Percentiles rank a stretch among this genome's conserved stretches.
Evolutionary conservation across 768 basidiomycete species (phyloP).

Genomic region (Leccinellum rugosiceps): DNA sequence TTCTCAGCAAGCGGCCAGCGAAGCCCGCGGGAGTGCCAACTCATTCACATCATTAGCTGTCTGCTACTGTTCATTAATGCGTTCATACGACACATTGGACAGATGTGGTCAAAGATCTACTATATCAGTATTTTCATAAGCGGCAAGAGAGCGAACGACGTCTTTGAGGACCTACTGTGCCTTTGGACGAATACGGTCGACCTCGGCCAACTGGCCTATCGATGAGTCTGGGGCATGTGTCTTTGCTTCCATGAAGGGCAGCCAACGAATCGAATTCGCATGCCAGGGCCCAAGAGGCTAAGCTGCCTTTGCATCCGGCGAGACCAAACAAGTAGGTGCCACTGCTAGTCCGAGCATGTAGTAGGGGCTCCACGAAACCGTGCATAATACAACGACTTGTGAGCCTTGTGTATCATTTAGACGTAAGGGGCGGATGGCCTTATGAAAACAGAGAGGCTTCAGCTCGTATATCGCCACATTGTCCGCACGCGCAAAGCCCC

Average conservation of each 20-base stretch:
- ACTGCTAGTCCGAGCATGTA: background rate
- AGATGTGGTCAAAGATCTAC: background rate
- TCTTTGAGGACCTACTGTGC: conserved; percentile 1
- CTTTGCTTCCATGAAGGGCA: conserved; percentile 14
- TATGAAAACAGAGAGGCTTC: background rate
- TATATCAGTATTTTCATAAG: background rate
- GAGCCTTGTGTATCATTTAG: background rate
- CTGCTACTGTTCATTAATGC: conserved; percentile 6
- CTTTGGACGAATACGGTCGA: background rate
- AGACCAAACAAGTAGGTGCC: background rate
- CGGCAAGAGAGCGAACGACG: background rate
- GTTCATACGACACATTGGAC: background rate
- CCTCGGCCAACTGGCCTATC: background rate
- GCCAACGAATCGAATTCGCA: conserved; percentile 12
- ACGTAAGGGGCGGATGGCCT: conserved; percentile 11
- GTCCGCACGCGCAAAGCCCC: background rate
- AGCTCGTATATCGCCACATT: background rate
- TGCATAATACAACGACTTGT: background rate
- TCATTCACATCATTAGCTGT: conserved; percentile 3
- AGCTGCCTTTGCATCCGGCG: background rate
- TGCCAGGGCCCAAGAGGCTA: background rate
- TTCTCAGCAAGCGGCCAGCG: conserved; percentile 7
- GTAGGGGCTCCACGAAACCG: conserved; percentile 1
- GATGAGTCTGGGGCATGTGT: background rate
- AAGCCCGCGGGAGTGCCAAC: conserved; percentile 16